These are phyloP conservation scores for Nakazawaea molendinolei DNA, from an alignment of 805 yeast genomes.

Conservation along the genomic window DNA sequence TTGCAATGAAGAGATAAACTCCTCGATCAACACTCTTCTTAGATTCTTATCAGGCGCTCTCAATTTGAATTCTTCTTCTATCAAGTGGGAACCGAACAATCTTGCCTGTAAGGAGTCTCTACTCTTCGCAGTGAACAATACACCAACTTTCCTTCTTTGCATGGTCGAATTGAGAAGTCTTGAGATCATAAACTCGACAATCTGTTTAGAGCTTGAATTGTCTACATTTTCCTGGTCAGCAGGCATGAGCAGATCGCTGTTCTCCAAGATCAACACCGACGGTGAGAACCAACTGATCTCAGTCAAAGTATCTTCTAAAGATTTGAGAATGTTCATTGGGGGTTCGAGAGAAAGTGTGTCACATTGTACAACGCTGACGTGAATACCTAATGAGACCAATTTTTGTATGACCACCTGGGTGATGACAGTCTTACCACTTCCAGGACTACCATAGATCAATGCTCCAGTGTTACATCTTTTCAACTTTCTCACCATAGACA, in stretches of 20 bases:
- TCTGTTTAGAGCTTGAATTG: conserved; percentile 52
- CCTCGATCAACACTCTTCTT: conserved; percentile 39
- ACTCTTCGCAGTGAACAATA: conserved; percentile 58
- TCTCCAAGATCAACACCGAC: conserved; percentile 67
- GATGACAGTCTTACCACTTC: conserved; percentile 73
- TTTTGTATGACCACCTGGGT: conserved; percentile 33
- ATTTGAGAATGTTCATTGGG: conserved; percentile 34
- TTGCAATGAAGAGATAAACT: conserved; percentile 17
- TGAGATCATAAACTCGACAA: conserved; percentile 51
- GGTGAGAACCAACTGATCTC: conserved; percentile 65
- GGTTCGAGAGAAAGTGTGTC: conserved; percentile 51
- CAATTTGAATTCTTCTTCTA: conserved; percentile 56
- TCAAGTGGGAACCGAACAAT: conserved; percentile 60
- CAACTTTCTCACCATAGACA: conserved; percentile 32
- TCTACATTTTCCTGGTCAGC: conserved; percentile 56
- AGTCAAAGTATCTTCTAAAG: conserved; percentile 44
- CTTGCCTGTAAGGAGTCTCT: conserved; percentile 58
- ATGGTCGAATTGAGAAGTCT: conserved; percentile 34
- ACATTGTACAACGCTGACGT: conserved; percentile 45
- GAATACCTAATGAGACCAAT: conserved; percentile 36
- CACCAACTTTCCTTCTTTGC: conserved; percentile 42
- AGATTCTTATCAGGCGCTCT: conserved; percentile 64
- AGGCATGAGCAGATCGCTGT: conserved; percentile 65
- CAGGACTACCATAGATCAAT: conserved; percentile 66
- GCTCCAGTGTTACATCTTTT: conserved; percentile 45